Evolutionary conservation across 371 early-diverging fungal species (phyloP), one percentile per base, ranked within the genome.

Genomic region (Phascolomyces articulosus): DNA sequence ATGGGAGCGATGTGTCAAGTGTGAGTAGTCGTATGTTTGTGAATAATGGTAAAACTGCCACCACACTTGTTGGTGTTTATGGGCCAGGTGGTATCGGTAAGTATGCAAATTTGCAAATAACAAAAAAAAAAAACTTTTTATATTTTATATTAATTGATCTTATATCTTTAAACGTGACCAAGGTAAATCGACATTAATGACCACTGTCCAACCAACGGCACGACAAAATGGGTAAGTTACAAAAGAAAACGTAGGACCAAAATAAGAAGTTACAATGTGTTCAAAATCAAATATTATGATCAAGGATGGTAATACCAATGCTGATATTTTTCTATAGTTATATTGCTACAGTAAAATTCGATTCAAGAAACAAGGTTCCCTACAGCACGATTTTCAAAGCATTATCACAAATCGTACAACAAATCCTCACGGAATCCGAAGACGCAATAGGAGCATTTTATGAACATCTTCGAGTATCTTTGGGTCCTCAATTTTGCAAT

Each of bases 341-440:
- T 60, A 73, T 81, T 6, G 79, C 82, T n/a, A 61, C 63, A 0
- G 59, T 71, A 2, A 81, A 81, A 58, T 78, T 76, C 44, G 82
- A 81, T 20, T 63, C 69, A n/a, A 64, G 81, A 27, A 76, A 75
- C 16, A 69, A 72, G 44, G 65, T 64, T 24, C 81, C 81, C 31
- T 80, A 78, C 58, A 74, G 74, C 21, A 71, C 74, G 21, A 73
- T 80, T 16, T 53, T 78, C 16, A 72, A 70, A 38, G 73, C 72
- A 20, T 48, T 80, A n/a, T 80, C 81, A 24, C 78, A 78, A 61
- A 75, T 80, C 8, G 23, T 80, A 26, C 76, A 78, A 26, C 81
- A 80, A 41, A 74, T 80, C 18, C 57, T 80, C 44, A 74, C 81
- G 4, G 78, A 80, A 62, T 71, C 81, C 0, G 74, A 72, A 49